phyloP scores from a whole-genome alignment of 495 filamentous ascomycete genomes.

The Opeltia flavorubescens region DNA sequence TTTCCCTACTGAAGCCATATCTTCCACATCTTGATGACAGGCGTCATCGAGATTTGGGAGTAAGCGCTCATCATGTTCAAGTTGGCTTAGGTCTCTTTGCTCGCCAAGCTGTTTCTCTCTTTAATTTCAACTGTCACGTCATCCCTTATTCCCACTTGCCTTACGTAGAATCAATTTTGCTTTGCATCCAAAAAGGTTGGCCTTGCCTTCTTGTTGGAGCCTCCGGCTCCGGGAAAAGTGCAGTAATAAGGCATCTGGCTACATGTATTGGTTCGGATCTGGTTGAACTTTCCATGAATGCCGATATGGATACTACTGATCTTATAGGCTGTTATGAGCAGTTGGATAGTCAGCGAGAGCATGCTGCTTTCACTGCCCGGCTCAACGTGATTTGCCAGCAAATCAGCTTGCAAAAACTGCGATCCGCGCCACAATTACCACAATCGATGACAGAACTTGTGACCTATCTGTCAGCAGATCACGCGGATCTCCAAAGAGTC shows the following conservation, averaged over 20 bases:
- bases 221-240: constrained; percentile 77
- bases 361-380: constrained; percentile 38
- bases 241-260: constrained; percentile 64
- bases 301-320: constrained; percentile 93
- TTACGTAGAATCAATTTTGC: constrained; percentile 70
- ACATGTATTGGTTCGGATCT: constrained; percentile 56
- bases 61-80: constrained; percentile 56
- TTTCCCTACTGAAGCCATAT: constrained; percentile 44
- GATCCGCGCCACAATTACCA: no score
- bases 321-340: constrained; percentile 95
- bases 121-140: constrained; percentile 19
- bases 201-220: constrained; percentile 80
- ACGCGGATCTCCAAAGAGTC: no score
- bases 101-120: constrained; percentile 36
- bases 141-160: constrained; percentile 31
- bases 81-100: constrained; percentile 60
- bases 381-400: constrained; percentile 23
- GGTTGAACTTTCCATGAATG: constrained; percentile 69
- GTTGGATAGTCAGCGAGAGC: constrained; percentile 59
- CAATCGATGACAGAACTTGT: no score
- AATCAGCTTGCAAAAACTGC: constrained; percentile 1
- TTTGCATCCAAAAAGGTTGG: constrained; percentile 73
- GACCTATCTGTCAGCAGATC: no score
- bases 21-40: constrained; percentile 25
- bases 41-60: constrained; percentile 42